Base-by-base conservation (phyloP, 2,329 filamentous ascomycete species). In the Didymella lethalis region DNA sequence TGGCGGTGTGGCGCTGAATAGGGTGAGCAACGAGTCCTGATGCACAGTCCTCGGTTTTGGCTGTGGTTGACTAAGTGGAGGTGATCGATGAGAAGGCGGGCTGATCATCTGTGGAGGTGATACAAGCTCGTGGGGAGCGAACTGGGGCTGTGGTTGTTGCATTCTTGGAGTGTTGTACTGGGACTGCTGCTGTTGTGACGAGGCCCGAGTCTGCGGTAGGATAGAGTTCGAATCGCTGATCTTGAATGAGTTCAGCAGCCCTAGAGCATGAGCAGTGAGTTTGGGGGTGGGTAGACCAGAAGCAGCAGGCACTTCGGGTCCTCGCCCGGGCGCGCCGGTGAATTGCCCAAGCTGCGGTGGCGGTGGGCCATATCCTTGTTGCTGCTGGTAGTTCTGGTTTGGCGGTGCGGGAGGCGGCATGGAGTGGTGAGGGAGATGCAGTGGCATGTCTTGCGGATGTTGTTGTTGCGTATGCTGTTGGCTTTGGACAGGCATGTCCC, bases 241-340 rank as follows among this genome's bases (percentile, higher is more conserved):
- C 59, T 83, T 88, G 77, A 89, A 88, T 1, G 84, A 80, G 64
- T 83, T 85, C 48, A 89, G 75, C 32, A 89, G 72, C n/a, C 81
- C 80, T 57, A 85, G 78, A 1, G 85, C 81, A 70, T 89, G 86
- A 12, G 81, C 81, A 34, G 79, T 87, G 31, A 88, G 80, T 61
- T 83, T 85, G 7, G 85, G 85, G 38, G 83, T 79, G 16, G 86
- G 86, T 25, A 89, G 70, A 50, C 84, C 84, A 65, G 86, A 73
- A 5, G 86, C 84, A 32, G 84, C 80, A 1, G 86, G 86, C 29
- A 84, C 80, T 34, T 76, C 73, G 40, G 81, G 78, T 16, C 53
- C 53, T 50, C 67, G 49, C n/a, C 78, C 78, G 55, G 78, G 77
- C 49, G 68, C 75, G 51, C 57, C 75, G 6, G 72, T 64, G 31